A percentile compares a stretch with the other conserved stretches of the same genome.
These are phyloP conservation scores for Aspergillus proliferans DNA, from an alignment of 2,329 filamentous ascomycete genomes.

Conservation along the genomic window DNA sequence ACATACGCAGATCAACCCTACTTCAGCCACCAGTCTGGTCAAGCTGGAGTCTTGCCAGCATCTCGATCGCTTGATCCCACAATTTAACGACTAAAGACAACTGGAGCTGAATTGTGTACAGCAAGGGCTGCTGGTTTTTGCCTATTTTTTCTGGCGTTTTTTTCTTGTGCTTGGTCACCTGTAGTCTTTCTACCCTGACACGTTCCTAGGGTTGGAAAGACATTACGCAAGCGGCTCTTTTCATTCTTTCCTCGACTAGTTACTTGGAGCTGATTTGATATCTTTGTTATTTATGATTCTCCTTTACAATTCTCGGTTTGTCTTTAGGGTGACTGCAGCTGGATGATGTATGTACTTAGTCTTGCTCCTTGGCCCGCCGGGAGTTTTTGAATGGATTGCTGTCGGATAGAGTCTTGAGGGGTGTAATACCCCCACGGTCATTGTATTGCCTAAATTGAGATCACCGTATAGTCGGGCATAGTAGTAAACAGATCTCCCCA, in stretches of 20 bases:
- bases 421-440: no score
- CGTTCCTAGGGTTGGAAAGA: conserved; percentile 35
- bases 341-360: conserved; percentile 36
- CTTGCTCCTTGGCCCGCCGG: neutral
- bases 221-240: conserved; percentile 14
- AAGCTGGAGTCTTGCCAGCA: neutral
- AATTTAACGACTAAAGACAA: conserved; percentile 6
- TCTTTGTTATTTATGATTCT: conserved; percentile 5
- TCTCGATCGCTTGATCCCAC: conserved; percentile 3
- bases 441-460: neutral
- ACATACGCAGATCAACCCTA: conserved; percentile 23
- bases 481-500: conserved; percentile 13
- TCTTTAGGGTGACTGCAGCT: conserved; percentile 25
- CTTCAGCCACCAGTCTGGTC: conserved; percentile 6
- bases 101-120: conserved; percentile 22
- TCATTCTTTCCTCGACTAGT: conserved; percentile 8
- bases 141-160: conserved; percentile 22
- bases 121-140: conserved; percentile 22
- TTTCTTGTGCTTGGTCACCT: conserved; percentile 22
- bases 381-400: no score
- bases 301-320: conserved; percentile 18
- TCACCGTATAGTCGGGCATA: neutral
- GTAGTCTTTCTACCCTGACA: conserved; percentile 31
- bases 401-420: no score
- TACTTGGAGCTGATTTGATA: conserved; percentile 6